Conservation (phyloP, 2,329 filamentous ascomycete species). For the Aspergillus pseudoviridinutans region DNA sequence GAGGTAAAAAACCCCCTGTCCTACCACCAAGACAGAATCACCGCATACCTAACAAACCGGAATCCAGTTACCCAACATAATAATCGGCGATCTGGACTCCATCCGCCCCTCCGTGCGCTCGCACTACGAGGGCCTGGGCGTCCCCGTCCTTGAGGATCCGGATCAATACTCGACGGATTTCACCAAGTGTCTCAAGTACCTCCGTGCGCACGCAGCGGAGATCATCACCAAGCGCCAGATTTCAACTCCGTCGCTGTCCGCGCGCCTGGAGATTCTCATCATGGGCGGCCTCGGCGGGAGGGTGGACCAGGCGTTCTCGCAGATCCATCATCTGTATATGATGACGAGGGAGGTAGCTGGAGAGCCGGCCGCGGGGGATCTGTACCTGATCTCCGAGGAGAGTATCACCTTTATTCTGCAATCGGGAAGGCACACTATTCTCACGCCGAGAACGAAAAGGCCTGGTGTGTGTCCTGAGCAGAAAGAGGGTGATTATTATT, state of each 20-base stretch:
- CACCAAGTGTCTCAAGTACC: constrained; percentile 69
- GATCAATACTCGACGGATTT: constrained; percentile 92
- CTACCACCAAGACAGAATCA: neutral
- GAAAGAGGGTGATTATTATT: constrained; percentile 28
- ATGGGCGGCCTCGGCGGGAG: constrained; percentile 83
- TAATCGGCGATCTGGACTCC: constrained; percentile 91
- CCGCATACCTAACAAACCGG: constrained; percentile 4
- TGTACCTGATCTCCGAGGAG: constrained; percentile 78
- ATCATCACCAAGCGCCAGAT: constrained; percentile 18
- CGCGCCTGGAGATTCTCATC: constrained; percentile 62
- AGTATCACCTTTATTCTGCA: constrained; percentile 80
- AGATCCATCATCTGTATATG: constrained; percentile 76
- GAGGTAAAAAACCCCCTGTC: constrained; percentile 24
- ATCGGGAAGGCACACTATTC: constrained; percentile 63
- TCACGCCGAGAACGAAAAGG: constrained; percentile 49
- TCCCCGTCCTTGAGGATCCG: constrained; percentile 64
- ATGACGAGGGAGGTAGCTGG: constrained; percentile 36
- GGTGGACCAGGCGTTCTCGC: constrained; percentile 86
- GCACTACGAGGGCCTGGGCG: constrained; percentile 62
- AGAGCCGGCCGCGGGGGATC: constrained; percentile 42
- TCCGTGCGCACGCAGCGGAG: constrained; percentile 38
- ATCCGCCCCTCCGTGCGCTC: constrained; percentile 57
- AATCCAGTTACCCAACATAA: constrained; percentile 57
- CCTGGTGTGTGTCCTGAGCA: constrained; percentile 3
- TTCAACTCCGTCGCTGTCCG: neutral